Conservation (phyloP, 495 filamentous ascomycete species). For the Parmelia sp. region DNA sequence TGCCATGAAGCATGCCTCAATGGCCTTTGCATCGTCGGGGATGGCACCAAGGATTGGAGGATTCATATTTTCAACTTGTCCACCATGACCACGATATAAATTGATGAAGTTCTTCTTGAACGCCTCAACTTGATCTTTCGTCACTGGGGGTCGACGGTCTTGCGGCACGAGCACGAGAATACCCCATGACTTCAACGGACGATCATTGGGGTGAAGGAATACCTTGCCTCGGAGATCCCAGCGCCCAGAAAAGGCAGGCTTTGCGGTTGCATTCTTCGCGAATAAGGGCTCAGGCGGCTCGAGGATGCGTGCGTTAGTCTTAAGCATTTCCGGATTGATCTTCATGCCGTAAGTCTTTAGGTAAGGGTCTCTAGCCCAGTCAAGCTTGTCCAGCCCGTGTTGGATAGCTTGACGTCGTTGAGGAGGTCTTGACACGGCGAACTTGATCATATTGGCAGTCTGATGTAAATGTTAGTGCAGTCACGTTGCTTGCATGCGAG, state of each 20-base stretch:
- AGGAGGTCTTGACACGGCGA: constrained; percentile 60
- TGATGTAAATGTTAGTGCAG: constrained; percentile 22
- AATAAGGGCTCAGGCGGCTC: constrained; percentile 64
- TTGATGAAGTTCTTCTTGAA: constrained; percentile 57
- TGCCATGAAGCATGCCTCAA: constrained; percentile 47
- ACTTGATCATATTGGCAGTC: constrained; percentile 81
- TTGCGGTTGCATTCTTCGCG: constrained; percentile 39
- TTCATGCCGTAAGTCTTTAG: constrained; percentile 62
- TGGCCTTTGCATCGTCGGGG: constrained; percentile 44
- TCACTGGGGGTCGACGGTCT: constrained; percentile 29
- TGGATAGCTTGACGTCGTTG: constrained; percentile 57
- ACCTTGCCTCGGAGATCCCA: constrained; percentile 82
- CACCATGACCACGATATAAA: constrained; percentile 66
- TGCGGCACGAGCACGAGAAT: constrained; percentile 49
- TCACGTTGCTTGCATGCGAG: background rate
- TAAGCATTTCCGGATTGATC: constrained; percentile 55
- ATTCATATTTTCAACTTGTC: constrained; percentile 42
- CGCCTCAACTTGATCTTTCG: constrained; percentile 39
- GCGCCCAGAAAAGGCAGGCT: constrained; percentile 57
- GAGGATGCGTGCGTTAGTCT: constrained; percentile 65
- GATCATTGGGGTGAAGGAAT: constrained; percentile 56
- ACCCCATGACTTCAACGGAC: constrained; percentile 62
- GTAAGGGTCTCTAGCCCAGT: constrained; percentile 62
- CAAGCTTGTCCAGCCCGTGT: constrained; percentile 57
- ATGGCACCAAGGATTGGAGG: constrained; percentile 29